Evolutionary conservation across 116 monocot genomes (phyloP).

Genomic region (Cymodocea nodosa): DNA sequence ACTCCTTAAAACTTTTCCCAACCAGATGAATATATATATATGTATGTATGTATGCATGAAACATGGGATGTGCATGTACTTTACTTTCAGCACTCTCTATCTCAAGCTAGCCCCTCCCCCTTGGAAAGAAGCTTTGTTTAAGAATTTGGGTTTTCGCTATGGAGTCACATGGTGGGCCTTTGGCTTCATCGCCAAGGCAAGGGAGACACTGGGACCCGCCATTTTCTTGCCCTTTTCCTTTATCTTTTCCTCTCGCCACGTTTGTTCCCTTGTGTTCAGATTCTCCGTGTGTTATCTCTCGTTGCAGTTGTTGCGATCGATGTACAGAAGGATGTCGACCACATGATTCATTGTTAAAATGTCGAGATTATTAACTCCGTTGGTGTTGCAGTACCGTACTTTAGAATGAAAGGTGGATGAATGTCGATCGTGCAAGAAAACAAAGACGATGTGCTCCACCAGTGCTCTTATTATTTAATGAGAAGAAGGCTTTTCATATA

Average conservation of each 20-base stretch:
- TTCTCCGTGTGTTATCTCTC: no score
- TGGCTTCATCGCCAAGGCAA: constrained; percentile 1
- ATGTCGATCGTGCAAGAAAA: no score
- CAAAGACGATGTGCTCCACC: no score
- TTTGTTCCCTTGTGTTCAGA: no score
- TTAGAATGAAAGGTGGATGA: no score
- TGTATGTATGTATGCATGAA: neutral
- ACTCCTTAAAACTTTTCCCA: neutral
- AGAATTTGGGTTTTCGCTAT: neutral
- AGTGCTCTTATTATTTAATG: no score
- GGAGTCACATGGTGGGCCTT: neutral
- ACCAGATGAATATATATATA: neutral
- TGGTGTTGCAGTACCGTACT: no score
- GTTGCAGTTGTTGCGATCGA: no score
- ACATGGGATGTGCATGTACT: neutral
- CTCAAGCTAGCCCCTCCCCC: neutral
- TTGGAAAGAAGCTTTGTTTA: neutral
- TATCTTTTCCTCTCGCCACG: neutral
- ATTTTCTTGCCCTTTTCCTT: neutral
- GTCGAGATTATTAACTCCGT: no score
- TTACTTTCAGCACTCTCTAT: neutral
- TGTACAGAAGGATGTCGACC: no score
- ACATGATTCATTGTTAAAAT: no score
- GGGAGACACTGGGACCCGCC: neutral
- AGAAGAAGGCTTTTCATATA: no score